Conservation (phyloP, 2,329 filamentous ascomycete genomes). For the Fragosphaeria purpurea region DNA sequence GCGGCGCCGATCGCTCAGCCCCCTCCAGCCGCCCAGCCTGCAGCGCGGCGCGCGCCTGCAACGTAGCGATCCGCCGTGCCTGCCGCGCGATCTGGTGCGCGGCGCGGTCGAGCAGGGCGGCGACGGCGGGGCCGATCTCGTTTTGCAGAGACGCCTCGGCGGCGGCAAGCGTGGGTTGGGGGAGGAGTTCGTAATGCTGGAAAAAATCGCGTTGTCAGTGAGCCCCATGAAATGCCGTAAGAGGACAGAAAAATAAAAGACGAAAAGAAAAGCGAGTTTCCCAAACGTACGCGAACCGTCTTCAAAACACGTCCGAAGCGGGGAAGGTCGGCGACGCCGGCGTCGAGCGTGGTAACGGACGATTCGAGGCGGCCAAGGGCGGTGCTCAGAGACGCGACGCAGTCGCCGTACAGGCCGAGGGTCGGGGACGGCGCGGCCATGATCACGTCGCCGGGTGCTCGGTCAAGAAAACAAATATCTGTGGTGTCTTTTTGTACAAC, state of each 20-base stretch:
- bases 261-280: background rate
- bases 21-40: conserved; percentile 58
- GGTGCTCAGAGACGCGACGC: conserved; percentile 48
- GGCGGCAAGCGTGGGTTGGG: conserved; percentile 68
- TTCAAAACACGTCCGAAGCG: conserved; percentile 46
- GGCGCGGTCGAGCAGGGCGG: conserved; percentile 69
- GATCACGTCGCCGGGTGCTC: too few species aligned
- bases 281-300: conserved; percentile 40
- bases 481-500: too few species aligned
- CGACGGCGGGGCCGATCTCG: conserved; percentile 81
- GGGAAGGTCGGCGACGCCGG: conserved; percentile 49
- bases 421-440: conserved; percentile 2
- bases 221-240: background rate
- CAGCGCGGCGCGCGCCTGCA: conserved; percentile 73
- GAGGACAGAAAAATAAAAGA: background rate
- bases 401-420: conserved; percentile 37
- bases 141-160: conserved; percentile 78
- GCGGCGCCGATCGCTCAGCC: conserved; percentile 17
- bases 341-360: conserved; percentile 46
- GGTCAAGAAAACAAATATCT: too few species aligned
- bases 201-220: background rate
- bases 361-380: conserved; percentile 53
- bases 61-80: conserved; percentile 69
- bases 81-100: conserved; percentile 74
- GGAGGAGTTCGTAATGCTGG: conserved; percentile 87